Evolutionary conservation across 768 basidiomycete species (phyloP).

Genomic region (Rhizopogon vulgaris): DNA sequence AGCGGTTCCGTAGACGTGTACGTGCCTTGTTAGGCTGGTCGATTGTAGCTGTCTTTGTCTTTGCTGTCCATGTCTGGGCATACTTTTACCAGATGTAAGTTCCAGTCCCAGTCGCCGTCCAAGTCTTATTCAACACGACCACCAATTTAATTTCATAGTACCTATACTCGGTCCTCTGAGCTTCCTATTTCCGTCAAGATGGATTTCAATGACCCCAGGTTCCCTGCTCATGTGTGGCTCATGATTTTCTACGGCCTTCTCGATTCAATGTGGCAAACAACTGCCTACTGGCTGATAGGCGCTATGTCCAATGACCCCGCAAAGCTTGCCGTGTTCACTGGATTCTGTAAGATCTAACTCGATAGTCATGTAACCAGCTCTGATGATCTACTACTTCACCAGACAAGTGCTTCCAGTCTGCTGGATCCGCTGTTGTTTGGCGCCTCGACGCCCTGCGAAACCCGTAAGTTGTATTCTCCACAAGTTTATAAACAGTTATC

Average conservation of each 20-base stretch:
- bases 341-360: conserved; percentile 55
- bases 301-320: conserved; percentile 29
- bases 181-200: conserved; percentile 37
- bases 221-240: conserved; percentile 48
- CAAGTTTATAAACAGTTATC: too few relatives aligned
- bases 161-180: conserved; percentile 53
- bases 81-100: too few relatives aligned
- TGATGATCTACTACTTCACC: too few relatives aligned
- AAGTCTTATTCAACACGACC: conserved; percentile 20
- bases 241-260: conserved; percentile 30
- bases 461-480: too few relatives aligned
- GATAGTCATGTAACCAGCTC: too few relatives aligned
- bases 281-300: conserved; percentile 78
- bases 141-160: conserved; percentile 21
- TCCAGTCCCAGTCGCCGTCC: too few relatives aligned
- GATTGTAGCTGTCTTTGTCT: too few relatives aligned
- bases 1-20: conserved; percentile 48
- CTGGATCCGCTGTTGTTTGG: conserved; percentile 62
- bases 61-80: too few relatives aligned
- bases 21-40: conserved; percentile 70
- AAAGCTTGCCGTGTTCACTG: conserved; percentile 74
- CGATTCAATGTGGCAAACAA: conserved; percentile 84
- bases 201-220: conserved; percentile 53
- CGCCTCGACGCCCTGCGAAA: conserved; percentile 52
- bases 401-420: conserved; percentile 70